Percentiles rank a stretch among this genome's conserved stretches.
These are phyloP conservation scores for Vigna unguiculata DNA, from an alignment of 306 rosid genomes.

Conservation along the genomic window DNA sequence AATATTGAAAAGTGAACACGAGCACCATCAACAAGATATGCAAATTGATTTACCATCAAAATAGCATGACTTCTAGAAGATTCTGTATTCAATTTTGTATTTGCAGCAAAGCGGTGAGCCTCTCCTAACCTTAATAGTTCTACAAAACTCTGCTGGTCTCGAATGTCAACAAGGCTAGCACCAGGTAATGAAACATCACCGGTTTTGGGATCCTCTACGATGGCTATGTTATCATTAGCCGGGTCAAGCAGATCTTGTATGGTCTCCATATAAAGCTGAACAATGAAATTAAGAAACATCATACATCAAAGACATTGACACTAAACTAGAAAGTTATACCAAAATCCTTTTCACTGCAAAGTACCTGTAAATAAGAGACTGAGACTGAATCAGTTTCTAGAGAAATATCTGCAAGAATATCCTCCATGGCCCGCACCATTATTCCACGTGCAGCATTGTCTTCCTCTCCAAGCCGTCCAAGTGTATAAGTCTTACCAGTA, in stretches of 20 bases:
- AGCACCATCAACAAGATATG: conserved; percentile 41
- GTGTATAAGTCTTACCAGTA: conserved; percentile 96
- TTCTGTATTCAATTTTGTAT: conserved; percentile 93
- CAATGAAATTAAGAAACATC: conserved; percentile 41
- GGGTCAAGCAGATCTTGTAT: conserved; percentile 97
- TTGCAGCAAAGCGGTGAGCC: conserved; percentile 97
- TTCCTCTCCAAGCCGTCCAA: conserved; percentile 97
- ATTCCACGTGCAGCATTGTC: conserved; percentile 99
- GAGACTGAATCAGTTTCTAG: conserved; percentile 78
- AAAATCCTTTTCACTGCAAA: conserved; percentile 34
- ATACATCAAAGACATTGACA: conserved; percentile 19
- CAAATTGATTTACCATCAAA: conserved; percentile 72
- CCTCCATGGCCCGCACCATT: conserved; percentile 99
- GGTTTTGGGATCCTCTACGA: conserved; percentile 93
- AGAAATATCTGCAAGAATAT: conserved; percentile 81
- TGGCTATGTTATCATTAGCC: conserved; percentile 86
- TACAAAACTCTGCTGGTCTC: conserved; percentile 85
- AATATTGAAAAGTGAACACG: conserved; percentile 30
- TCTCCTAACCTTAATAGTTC: conserved; percentile 92
- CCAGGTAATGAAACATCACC: conserved; percentile 98
- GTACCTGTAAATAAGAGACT: conserved; percentile 94
- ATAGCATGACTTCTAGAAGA: conserved; percentile 99
- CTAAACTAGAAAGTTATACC: conserved; percentile 18
- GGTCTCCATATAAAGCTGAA: conserved; percentile 98
- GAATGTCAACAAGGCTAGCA: conserved; percentile 82